Evolutionary conservation across 2,329 filamentous ascomycete species (phyloP).

Genomic region (Curvularia sp.): DNA sequence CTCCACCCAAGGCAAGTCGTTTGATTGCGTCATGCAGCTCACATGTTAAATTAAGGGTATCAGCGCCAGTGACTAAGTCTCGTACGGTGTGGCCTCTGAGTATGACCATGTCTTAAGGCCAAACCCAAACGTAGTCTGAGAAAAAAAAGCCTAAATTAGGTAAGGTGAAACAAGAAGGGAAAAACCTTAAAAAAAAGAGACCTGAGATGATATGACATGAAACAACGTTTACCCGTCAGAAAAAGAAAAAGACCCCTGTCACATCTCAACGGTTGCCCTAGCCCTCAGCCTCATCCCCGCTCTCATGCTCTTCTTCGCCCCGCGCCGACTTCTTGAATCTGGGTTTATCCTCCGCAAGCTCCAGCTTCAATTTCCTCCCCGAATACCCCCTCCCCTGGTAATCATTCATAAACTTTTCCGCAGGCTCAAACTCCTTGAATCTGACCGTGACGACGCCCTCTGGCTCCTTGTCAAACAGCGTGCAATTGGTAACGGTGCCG

Average conservation of each 20-base stretch:
- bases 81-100: background rate
- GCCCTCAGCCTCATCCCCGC: constrained; percentile 35
- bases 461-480: constrained; percentile 84
- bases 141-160: background rate
- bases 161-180: background rate
- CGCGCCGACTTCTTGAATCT: constrained; percentile 42
- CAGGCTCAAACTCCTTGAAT: constrained; percentile 75
- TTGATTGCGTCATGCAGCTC: background rate
- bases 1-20: background rate
- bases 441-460: constrained; percentile 86
- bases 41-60: constrained; percentile 1
- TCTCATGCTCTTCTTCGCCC: constrained; percentile 25
- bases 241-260: background rate
- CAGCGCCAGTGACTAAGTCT: background rate
- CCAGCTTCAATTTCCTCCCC: constrained; percentile 23
- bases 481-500: constrained; percentile 87
- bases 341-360: constrained; percentile 38
- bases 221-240: no score
- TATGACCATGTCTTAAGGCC: background rate
- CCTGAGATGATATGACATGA: background rate
- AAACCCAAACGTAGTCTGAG: background rate
- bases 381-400: constrained; percentile 33
- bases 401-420: constrained; percentile 35
- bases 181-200: background rate
- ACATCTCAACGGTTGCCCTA: constrained; percentile 19